phyloP scores from a whole-genome alignment of 306 rosid genomes.

The Erythrophleum fordii region DNA sequence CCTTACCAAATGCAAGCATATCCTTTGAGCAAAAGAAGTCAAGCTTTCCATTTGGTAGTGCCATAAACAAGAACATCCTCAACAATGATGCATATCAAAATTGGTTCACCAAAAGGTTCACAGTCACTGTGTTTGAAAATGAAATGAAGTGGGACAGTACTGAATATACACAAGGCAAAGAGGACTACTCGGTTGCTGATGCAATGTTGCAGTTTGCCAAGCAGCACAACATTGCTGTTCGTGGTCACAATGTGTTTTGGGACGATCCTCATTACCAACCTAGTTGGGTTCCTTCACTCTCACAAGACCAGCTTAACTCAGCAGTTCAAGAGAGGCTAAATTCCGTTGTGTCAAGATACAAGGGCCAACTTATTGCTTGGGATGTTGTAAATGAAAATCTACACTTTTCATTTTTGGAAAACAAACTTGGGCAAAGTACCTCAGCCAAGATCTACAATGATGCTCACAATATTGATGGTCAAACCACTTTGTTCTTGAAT shows the following conservation, averaged over 20 bases:
- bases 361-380: constrained; percentile 69
- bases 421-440: constrained; percentile 42
- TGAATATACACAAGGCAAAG: constrained; percentile 47
- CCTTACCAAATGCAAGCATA: constrained; percentile 47
- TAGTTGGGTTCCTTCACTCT: constrained; percentile 60
- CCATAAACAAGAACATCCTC: constrained; percentile 62
- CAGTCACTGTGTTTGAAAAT: constrained; percentile 60
- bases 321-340: constrained; percentile 51
- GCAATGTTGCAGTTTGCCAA: constrained; percentile 62
- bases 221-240: constrained; percentile 49
- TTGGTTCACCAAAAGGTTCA: constrained; percentile 74
- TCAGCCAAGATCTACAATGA: constrained; percentile 45
- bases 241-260: constrained; percentile 82
- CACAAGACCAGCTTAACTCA: constrained; percentile 26
- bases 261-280: constrained; percentile 59
- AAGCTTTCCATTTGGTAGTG: constrained; percentile 65
- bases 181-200: constrained; percentile 55
- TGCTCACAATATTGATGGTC: constrained; percentile 50
- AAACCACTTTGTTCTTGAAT: constrained; percentile 61
- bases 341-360: constrained; percentile 59
- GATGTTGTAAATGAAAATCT: constrained; percentile 84
- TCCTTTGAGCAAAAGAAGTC: constrained; percentile 10
- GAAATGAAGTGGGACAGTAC: constrained; percentile 90
- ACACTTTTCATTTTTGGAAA: constrained; percentile 63
- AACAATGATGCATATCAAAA: constrained; percentile 54